Evolutionary conservation across 139 green algal genomes (phyloP).

Genomic region (Auxenochlorella pyrenoidosa): DNA sequence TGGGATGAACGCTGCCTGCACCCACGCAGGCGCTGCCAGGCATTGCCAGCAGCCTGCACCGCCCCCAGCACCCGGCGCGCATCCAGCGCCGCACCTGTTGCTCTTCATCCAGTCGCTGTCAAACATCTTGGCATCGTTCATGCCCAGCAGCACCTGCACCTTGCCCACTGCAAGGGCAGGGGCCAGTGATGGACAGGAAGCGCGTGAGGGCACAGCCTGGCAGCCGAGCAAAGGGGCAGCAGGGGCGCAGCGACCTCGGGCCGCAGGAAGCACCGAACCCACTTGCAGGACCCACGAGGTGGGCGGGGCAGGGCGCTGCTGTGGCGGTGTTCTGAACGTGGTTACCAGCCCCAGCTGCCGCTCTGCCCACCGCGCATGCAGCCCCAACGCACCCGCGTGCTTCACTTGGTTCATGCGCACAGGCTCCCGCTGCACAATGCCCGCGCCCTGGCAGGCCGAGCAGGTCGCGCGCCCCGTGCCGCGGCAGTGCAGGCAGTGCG

Average conservation of each 20-base stretch:
- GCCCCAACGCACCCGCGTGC: conserved; percentile 14
- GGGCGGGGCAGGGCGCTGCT: background rate
- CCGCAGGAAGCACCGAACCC: too few relatives aligned
- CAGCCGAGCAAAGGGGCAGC: background rate
- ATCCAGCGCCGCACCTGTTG: conserved; percentile 24
- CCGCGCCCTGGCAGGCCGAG: conserved; percentile 26
- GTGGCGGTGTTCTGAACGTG: too few relatives aligned
- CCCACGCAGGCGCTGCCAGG: too few relatives aligned
- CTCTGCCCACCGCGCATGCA: background rate
- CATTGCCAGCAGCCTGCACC: background rate
- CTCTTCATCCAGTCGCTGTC: conserved; percentile 38
- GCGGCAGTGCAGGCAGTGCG: conserved; percentile 32
- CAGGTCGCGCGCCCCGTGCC: conserved; percentile 27
- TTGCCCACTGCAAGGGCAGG: conserved; percentile 8
- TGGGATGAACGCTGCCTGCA: too few relatives aligned
- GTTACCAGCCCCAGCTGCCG: too few relatives aligned
- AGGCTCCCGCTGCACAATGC: conserved; percentile 20
- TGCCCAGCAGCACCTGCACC: conserved; percentile 19
- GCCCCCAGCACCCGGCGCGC: background rate
- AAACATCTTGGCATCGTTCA: conserved; percentile 5
- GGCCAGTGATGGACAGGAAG: background rate
- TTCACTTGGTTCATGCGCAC: conserved; percentile 40
- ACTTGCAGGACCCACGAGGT: background rate
- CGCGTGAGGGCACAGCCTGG: background rate
- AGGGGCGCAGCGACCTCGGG: too few relatives aligned